Evolutionary conservation across 78 protist species (phyloP), one percentile per base, ranked within the genome.

Genomic region (Cavenderia fasciculata): DNA sequence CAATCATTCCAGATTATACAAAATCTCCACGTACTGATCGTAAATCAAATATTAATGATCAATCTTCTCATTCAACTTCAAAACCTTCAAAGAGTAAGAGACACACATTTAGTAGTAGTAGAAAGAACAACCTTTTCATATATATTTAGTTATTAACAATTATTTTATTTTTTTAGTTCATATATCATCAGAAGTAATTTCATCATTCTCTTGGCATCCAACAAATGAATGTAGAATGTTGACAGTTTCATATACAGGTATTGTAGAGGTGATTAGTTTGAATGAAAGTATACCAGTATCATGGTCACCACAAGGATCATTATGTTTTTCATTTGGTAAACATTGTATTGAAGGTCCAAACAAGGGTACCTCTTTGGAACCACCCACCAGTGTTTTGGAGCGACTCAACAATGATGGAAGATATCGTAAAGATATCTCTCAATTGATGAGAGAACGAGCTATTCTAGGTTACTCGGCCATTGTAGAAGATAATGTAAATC

Each of bases 151-250:
- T 14, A 33, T 4, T n/a, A 27, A 71, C 25, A 25, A 40, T 49
- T 18, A 73, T 63, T 14, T 47, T 10, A 38, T 4, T 3, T 44
- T 43, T 12, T 41, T 47, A 82, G 89, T 66, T 29, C 85, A 74
- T 65, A 54, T 52, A 57, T 41, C 84, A 19, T 23, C 66, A 23
- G 93, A 87, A 25, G 36, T 57, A 23, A 27, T 77, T 36, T 73
- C 93, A 25, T 69, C 88, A 23, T 87, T 87, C 61, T 44, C 68
- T 27, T 87, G 93, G 93, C 88, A 87, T 87, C 93, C 93, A 63
- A 75, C 46, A 2, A 87, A 87, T 74, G 88, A 87, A 25, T 77
- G 86, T 74, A 47, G 93, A 44, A 69, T 87, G 85, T 27, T 87
- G 10, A 87, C 78, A 2, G 78, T 87, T 44, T 69, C 93, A 23